A percentile compares a stretch with the other conserved stretches of the same genome.
Evolutionary conservation across 805 yeast genomes (phyloP).

Genomic region (Grigorovia transvaalensis): DNA sequence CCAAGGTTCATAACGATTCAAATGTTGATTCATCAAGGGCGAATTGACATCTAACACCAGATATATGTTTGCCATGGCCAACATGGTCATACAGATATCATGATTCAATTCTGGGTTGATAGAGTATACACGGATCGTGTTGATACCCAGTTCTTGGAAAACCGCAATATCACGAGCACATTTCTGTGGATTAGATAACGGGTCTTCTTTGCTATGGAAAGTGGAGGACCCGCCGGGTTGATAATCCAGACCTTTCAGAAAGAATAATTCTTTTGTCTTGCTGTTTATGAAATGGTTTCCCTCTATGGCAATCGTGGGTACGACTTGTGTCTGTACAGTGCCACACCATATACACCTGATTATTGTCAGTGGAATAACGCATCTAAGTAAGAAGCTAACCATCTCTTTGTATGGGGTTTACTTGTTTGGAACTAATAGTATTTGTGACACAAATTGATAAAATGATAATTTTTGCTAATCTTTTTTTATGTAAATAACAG

Average conservation of each 20-base stretch:
- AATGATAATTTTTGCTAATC: no score
- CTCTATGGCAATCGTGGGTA: conserved; percentile 58
- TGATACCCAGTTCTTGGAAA: conserved; percentile 77
- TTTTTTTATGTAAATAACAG: no score
- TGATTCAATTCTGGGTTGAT: conserved; percentile 75
- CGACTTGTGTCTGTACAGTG: conserved; percentile 9
- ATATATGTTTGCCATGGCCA: conserved; percentile 90
- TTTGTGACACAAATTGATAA: no score
- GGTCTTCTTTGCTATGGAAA: conserved; percentile 48
- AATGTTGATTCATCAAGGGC: conserved; percentile 64
- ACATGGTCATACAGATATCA: conserved; percentile 80
- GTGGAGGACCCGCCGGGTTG: conserved; percentile 95
- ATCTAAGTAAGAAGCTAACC: no score
- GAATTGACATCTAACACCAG: conserved; percentile 86
- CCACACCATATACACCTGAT: not conserved
- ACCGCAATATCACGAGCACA: conserved; percentile 78
- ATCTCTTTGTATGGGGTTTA: no score
- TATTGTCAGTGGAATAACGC: no score
- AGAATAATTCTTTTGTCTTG: conserved; percentile 65
- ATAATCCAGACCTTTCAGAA: conserved; percentile 80
- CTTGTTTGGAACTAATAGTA: no score
- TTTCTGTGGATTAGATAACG: conserved; percentile 55
- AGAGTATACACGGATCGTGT: conserved; percentile 81
- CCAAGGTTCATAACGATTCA: conserved; percentile 93
- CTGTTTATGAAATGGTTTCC: conserved; percentile 72